Evolutionary conservation across 805 yeast genomes (phyloP).

Genomic region (Candida stauntonica): DNA sequence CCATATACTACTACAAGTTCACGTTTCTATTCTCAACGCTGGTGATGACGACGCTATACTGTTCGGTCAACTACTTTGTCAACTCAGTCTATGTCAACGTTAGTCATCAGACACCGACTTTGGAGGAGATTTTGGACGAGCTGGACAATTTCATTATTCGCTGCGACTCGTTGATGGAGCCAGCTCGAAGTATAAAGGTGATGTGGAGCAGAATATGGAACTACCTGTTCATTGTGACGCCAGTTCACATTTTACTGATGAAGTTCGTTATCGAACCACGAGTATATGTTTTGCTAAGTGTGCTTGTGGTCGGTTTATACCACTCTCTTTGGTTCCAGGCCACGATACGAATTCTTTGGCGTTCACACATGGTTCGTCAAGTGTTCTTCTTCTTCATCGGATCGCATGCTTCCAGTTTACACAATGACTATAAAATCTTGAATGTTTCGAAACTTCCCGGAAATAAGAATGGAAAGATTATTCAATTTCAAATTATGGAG

Average conservation of each 20-base stretch:
- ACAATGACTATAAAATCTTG: slow-evolving; percentile 32
- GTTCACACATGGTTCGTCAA: slow-evolving; percentile 38
- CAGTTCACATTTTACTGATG: slow-evolving; percentile 34
- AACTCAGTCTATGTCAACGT: slow-evolving; percentile 41
- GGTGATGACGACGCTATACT: slow-evolving; percentile 32
- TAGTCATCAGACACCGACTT: slow-evolving; percentile 40
- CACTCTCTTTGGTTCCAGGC: slow-evolving; percentile 45
- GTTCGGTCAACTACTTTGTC: slow-evolving; percentile 39
- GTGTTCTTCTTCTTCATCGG: slow-evolving; percentile 38
- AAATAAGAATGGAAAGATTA: slow-evolving; percentile 41
- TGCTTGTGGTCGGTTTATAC: slow-evolving; percentile 35
- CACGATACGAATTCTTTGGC: slow-evolving; percentile 41
- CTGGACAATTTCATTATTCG: slow-evolving; percentile 41
- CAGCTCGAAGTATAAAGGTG: slow-evolving; percentile 19
- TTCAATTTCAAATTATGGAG: slow-evolving; percentile 48
- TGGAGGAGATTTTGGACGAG: slow-evolving; percentile 42
- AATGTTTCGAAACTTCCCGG: slow-evolving; percentile 36
- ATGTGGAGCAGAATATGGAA: slow-evolving; percentile 31
- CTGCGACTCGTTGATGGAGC: slow-evolving; percentile 30
- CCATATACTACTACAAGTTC: slow-evolving; percentile 38
- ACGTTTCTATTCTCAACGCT: slow-evolving; percentile 31
- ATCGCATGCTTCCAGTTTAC: slow-evolving; percentile 16
- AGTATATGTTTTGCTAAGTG: slow-evolving; percentile 32
- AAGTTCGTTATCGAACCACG: slow-evolving; percentile 33
- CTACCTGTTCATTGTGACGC: slow-evolving; percentile 34